Percentiles rank a stretch among this genome's conserved stretches.
Evolutionary conservation across 2,329 filamentous ascomycete species (phyloP).

Genomic region (Bipolaris cookei): DNA sequence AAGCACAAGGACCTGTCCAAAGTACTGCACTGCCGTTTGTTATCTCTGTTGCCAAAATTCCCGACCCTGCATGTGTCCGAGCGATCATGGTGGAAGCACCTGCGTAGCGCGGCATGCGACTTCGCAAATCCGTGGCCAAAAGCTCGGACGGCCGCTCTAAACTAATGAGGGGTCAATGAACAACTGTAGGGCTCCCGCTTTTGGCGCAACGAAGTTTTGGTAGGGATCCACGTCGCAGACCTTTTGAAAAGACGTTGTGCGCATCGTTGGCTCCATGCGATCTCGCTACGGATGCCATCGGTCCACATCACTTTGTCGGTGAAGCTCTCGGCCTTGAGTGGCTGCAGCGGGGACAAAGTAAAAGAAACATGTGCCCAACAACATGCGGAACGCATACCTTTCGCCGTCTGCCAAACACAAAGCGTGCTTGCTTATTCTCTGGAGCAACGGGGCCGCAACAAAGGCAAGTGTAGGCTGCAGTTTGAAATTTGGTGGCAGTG

Average conservation of each 20-base stretch:
- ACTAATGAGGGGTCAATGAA: conserved; percentile 38
- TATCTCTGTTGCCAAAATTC: conserved; percentile 13
- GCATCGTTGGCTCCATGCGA: conserved; percentile 26
- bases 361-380: conserved; percentile 28
- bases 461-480: conserved; percentile 26
- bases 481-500: conserved; percentile 38
- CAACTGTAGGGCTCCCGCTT: conserved; percentile 33
- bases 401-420: conserved; percentile 15
- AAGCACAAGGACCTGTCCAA: conserved; percentile 2
- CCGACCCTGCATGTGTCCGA: conserved; percentile 41
- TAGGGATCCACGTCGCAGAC: conserved; percentile 29
- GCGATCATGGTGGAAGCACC: conserved; percentile 34
- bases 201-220: conserved; percentile 34
- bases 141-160: conserved; percentile 32
- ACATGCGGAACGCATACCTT: conserved; percentile 12
- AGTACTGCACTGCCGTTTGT: conserved; percentile 13
- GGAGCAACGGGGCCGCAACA: conserved; percentile 21
- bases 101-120: conserved; percentile 41
- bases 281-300: conserved; percentile 36
- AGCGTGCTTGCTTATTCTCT: conserved; percentile 16
- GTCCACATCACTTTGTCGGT: conserved; percentile 39
- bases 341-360: conserved; percentile 38
- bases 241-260: conserved; percentile 24
- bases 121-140: conserved; percentile 30
- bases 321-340: conserved; percentile 35